Percentiles rank a stretch among this genome's conserved stretches.
Conservation (phyloP, 202 grass and related monocot species). For the Eragrostis tef region DNA sequence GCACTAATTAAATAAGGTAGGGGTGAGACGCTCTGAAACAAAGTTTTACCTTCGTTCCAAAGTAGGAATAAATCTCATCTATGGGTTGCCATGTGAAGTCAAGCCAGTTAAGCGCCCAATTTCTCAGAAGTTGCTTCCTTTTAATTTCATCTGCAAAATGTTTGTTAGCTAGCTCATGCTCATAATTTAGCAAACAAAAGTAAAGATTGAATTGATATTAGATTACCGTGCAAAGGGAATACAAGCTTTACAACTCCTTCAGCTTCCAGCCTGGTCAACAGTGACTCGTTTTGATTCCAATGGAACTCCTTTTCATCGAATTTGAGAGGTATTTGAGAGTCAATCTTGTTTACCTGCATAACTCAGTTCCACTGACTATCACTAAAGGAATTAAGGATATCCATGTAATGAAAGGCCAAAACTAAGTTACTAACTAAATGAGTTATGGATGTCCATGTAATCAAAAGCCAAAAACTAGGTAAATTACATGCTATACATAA, state of each 20-base stretch:
- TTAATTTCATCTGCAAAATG: constrained; percentile 76
- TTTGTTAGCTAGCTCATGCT: constrained; percentile 9
- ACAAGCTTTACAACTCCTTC: constrained; percentile 93
- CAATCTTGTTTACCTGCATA: constrained; percentile 82
- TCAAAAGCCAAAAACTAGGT: not conserved
- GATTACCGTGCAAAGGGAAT: constrained; percentile 88
- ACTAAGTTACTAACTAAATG: too few relatives aligned
- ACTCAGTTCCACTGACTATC: constrained; percentile 43
- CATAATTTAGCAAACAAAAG: constrained; percentile 30
- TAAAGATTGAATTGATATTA: constrained; percentile 3
- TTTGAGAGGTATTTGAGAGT: constrained; percentile 59
- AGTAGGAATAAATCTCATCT: constrained; percentile 95
- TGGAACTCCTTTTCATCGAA: constrained; percentile 69
- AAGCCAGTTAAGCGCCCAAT: constrained; percentile 95
- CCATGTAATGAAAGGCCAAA: not conserved
- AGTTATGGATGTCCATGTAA: constrained; percentile 25
- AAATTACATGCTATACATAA: constrained; percentile 2
- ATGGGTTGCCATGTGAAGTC: constrained; percentile 99
- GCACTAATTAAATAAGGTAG: not conserved
- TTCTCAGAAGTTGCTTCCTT: constrained; percentile 86
- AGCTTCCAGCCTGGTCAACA: constrained; percentile 76
- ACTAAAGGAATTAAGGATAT: constrained; percentile 30
- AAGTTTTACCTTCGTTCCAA: constrained; percentile 76
- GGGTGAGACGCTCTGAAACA: not conserved
- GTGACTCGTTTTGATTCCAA: constrained; percentile 62